Conservation (phyloP, 805 yeast species). For the Naumovozyma castellii region DNA sequence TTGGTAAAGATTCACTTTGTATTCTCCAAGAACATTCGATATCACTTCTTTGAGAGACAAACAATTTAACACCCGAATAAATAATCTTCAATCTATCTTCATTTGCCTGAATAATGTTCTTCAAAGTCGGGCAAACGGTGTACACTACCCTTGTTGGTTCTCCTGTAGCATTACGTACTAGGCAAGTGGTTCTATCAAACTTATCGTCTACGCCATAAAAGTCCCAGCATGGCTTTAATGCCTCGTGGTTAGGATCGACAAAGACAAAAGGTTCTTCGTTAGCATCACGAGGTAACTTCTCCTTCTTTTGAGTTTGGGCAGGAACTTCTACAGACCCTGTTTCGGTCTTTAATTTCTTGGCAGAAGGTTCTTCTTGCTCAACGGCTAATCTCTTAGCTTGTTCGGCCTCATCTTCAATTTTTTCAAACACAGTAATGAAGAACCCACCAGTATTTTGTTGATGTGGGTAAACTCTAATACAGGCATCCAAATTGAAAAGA, state of each 20-base stretch:
- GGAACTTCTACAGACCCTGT: conserved; percentile 13
- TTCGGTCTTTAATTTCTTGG: no score
- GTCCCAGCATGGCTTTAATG: conserved; percentile 68
- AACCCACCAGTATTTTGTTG: conserved; percentile 98
- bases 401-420: conserved; percentile 32
- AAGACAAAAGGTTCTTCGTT: conserved; percentile 92
- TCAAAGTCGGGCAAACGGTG: conserved; percentile 70
- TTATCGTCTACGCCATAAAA: conserved; percentile 69
- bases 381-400: conserved; percentile 20
- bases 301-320: conserved; percentile 40
- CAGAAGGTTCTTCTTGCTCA: no score
- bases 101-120: conserved; percentile 55
- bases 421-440: conserved; percentile 87
- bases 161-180: conserved; percentile 93
- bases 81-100: conserved; percentile 78
- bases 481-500: conserved; percentile 54
- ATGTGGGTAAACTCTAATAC: conserved; percentile 96
- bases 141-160: conserved; percentile 90
- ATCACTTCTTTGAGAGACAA: conserved; percentile 78
- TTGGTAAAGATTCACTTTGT: conserved; percentile 76
- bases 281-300: conserved; percentile 80
- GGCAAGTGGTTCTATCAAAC: conserved; percentile 63
- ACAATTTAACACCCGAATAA: conserved; percentile 86
- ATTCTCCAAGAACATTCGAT: conserved; percentile 84
- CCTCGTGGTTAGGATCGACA: conserved; percentile 58